Base-by-base conservation (phyloP, 2,329 filamentous ascomycete genomes). In the Diplocarpon mali region DNA sequence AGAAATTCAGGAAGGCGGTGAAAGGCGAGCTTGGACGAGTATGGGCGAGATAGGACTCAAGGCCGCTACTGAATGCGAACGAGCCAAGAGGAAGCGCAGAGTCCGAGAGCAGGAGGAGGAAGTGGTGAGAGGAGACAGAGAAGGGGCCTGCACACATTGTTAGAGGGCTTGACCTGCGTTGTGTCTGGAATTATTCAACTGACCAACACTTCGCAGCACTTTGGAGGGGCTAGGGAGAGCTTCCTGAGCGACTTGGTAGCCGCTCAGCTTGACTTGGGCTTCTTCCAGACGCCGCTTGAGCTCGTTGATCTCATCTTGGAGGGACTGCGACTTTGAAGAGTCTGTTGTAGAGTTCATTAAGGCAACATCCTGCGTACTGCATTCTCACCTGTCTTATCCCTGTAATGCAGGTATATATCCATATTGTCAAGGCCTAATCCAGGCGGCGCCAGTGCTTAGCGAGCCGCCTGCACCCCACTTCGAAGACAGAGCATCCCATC, bases 41-140 rank as follows among this genome's bases (percentile, higher is more conserved):
- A 67, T 92, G 85, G 3, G 82, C 80, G 14, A 89, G 76, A 62
- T 83, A 90, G 34, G 85, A 90, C 66, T 92, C 85, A 13, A 92
- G 73, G 2, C 85, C 85, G 54, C 78, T 83, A 68, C 80, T 85
- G 68, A 90, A 92, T 57, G 85, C 85, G 65, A 92, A 92, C n/a
- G 85, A 86, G 46, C 85, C 85, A 0, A 92, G 71, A 1, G 85
- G 85, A 2, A 92, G 75, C 12, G 84, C 83, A 1, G 85, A 89
- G 68, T 92, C 85, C 38, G 85, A 78, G 39, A 90, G 78, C 3
- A 92, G 71, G 28, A 90, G 75, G 31, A 88, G 75, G 53, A 83
- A 80, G 64, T 90, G 85, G 44, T 58, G 53, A 16, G 58, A 48
- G 9, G 54, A 50, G 8, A 55, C 13, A 12, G 45, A 34, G 14